Evolutionary conservation across 2,329 filamentous ascomycete species (phyloP), one percentile per base, ranked within the genome.

Genomic region (Pyricularia grisea): DNA sequence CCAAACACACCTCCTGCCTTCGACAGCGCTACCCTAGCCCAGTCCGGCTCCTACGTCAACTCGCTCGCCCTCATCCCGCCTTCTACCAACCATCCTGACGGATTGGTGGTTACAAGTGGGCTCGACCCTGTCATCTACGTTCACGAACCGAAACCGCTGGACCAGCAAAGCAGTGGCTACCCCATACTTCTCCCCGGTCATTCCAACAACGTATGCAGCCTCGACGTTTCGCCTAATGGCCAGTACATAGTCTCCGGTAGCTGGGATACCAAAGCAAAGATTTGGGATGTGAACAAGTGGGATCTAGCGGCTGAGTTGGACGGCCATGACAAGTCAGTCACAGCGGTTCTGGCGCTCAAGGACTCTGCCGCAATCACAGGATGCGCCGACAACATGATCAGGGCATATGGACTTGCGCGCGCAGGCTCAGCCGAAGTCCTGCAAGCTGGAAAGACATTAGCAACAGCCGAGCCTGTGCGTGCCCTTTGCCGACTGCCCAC

Each of bases 61-160:
- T 88, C 91, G 3, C 78, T 99, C 65, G 85, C 93, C 70, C 96
- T 91, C 74, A 82, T 93, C 0, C 88, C 89, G 1, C 88, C 94
- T 0, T 90, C 87, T 17, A 76, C 84, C 67, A 82, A 87, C 9
- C 90, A 89, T 73, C 88, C 92, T 0, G 86, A 95, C 68, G 95
- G 95, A 14, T 85, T 97, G 4, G 85, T 98, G 58, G 84, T 97
- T 9, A 95, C 94, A 0, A 93, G 92, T 72, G 95, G 95, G 70
- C 92, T 94, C 76, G 95, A 98, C 76, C 90, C 92, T 36, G 91
- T 98, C 72, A 94, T 99, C 74, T 94, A 98, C 77, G 92, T 96
- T 66, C 90, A 93, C 75, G 87, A 90, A 71, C 90, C 92, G 5
- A 85, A 50, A 36, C 33, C 83, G 12, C 87, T 89, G 67, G 79